phyloP scores from a whole-genome alignment of 805 yeast species.

The Sugiyamaella boreocaroliniensis region DNA sequence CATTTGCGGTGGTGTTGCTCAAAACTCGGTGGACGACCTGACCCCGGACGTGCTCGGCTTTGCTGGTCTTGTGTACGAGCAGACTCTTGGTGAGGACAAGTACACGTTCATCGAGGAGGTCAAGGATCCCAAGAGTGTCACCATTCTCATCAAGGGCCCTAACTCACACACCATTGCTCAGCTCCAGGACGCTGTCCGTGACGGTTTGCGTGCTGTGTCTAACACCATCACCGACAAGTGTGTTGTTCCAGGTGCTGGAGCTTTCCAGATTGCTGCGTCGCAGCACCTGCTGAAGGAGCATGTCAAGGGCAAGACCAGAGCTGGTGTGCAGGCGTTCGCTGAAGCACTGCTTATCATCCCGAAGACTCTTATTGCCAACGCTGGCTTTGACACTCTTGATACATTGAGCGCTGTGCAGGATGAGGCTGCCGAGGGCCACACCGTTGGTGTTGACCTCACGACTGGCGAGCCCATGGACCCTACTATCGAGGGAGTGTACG shows the following conservation, averaged over 20 bases:
- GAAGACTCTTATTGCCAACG: constrained; percentile 83
- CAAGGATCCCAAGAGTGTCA: constrained; percentile 82
- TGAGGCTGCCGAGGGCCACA: constrained; percentile 70
- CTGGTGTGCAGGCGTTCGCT: constrained; percentile 89
- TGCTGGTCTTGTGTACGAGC: constrained; percentile 88
- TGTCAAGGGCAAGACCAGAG: constrained; percentile 76
- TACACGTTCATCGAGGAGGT: constrained; percentile 89
- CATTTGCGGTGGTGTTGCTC: constrained; percentile 96
- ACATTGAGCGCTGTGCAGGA: constrained; percentile 86
- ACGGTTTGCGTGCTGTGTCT: constrained; percentile 91
- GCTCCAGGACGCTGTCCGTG: constrained; percentile 95
- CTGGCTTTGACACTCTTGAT: constrained; percentile 90
- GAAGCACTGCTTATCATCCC: constrained; percentile 89
- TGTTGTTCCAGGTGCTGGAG: constrained; percentile 96
- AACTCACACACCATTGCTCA: constrained; percentile 83
- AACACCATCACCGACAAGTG: constrained; percentile 80
- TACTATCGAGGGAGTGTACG: constrained; percentile 91
- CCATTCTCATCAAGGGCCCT: constrained; percentile 89
- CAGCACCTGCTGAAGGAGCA: constrained; percentile 52
- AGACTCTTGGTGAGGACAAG: constrained; percentile 93
- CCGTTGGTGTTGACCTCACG: constrained; percentile 83
- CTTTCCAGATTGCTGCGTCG: constrained; percentile 81
- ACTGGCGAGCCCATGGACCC: constrained; percentile 97
- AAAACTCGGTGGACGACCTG: constrained; percentile 92
- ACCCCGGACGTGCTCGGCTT: constrained; percentile 72